These are phyloP conservation scores for Penicillium chermesinum DNA, from an alignment of 495 filamentous ascomycete species.

Conservation along the genomic window DNA sequence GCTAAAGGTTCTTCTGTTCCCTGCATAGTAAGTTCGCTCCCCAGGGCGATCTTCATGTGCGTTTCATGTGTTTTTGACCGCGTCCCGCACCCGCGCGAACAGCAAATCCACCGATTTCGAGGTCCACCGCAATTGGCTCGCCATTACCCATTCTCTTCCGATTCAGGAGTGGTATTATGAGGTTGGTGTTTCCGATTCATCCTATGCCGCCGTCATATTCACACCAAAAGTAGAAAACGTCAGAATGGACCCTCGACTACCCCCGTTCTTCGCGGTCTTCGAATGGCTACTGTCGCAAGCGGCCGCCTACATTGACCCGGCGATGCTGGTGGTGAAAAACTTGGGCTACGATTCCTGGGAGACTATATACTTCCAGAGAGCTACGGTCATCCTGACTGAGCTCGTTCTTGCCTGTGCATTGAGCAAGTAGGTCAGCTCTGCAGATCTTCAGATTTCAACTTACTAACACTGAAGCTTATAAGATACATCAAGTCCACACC, in stretches of 20 bases:
- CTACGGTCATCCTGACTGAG: conserved; percentile 84
- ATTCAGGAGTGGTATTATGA: conserved; percentile 93
- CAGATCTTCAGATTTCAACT: neutral
- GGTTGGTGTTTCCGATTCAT: conserved; percentile 32
- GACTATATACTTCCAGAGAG: conserved; percentile 87
- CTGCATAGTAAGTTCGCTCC: conserved; percentile 73
- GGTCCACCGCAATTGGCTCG: conserved; percentile 97
- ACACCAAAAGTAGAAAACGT: conserved; percentile 60
- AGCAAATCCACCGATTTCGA: conserved; percentile 99
- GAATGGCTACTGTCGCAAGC: conserved; percentile 88
- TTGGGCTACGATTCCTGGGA: conserved; percentile 82
- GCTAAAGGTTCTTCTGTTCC: conserved; percentile 90
- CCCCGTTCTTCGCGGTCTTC: conserved; percentile 97
- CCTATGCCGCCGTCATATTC: conserved; percentile 1
- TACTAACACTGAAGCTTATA: neutral
- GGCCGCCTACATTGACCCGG: conserved; percentile 70
- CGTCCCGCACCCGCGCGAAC: conserved; percentile 1
- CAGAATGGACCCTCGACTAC: conserved; percentile 98
- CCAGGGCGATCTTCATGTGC: neutral
- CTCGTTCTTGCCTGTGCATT: conserved; percentile 81
- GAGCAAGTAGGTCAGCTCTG: conserved; percentile 54
- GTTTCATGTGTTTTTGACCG: neutral
- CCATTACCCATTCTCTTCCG: conserved; percentile 84
- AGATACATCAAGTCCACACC: conserved; percentile 70
- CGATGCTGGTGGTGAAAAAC: conserved; percentile 76